phyloP scores from a whole-genome alignment of 2,329 filamentous ascomycete species.

The Aureobasidium sp. region DNA sequence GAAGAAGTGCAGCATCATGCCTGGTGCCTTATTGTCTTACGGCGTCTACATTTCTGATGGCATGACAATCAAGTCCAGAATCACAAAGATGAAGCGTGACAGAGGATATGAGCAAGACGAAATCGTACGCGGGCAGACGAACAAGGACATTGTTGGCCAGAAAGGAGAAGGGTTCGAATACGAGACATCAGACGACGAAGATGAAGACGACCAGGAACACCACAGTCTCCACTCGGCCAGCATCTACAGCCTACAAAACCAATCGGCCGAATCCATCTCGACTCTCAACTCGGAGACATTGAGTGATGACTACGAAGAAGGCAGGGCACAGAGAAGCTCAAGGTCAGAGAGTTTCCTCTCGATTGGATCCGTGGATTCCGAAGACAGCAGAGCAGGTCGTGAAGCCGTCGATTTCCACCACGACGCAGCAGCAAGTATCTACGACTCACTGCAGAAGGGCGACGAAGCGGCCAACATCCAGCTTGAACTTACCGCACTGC shows the following conservation, averaged over 20 bases:
- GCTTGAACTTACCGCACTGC: slow-evolving; percentile 87
- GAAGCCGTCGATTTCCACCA: slow-evolving; percentile 64
- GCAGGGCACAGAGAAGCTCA: slow-evolving; percentile 16
- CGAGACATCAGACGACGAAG: slow-evolving; percentile 50
- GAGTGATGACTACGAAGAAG: slow-evolving; percentile 30
- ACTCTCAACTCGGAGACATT: slow-evolving; percentile 51
- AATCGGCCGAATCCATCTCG: slow-evolving; percentile 54
- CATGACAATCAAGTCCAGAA: slow-evolving; percentile 40
- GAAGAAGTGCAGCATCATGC: slow-evolving; percentile 59
- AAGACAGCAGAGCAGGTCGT: slow-evolving; percentile 39
- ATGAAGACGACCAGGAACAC: slow-evolving; percentile 51
- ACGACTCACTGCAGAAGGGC: slow-evolving; percentile 72
- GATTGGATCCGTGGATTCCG: slow-evolving; percentile 63
- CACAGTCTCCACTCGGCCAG: slow-evolving; percentile 30
- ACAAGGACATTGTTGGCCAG: slow-evolving; percentile 50
- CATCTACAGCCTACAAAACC: slow-evolving; percentile 46
- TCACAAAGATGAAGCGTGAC: slow-evolving; percentile 42
- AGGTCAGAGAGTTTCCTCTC: slow-evolving; percentile 31
- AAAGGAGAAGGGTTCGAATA: slow-evolving; percentile 57
- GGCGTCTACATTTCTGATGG: slow-evolving; percentile 64
- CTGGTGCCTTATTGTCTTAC: slow-evolving; percentile 73
- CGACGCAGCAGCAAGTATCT: slow-evolving; percentile 79
- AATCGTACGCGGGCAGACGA: slow-evolving; percentile 30
- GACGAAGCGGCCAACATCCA: slow-evolving; percentile 76
- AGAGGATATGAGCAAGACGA: slow-evolving; percentile 37